Base-by-base conservation (phyloP, 495 filamentous ascomycete species). In the Parathielavia appendiculata region DNA sequence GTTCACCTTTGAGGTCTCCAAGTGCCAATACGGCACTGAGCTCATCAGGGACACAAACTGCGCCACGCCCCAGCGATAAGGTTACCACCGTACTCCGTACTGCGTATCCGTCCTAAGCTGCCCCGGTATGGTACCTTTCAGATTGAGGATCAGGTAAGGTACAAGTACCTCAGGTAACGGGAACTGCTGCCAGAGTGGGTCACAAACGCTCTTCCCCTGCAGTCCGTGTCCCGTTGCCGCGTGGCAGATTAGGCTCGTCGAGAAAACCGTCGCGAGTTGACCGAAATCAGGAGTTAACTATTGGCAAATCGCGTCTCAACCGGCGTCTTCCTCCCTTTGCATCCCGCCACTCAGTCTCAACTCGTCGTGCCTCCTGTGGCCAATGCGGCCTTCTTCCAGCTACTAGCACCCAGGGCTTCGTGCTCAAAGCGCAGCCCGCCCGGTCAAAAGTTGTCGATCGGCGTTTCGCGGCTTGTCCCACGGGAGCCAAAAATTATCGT, bases 401-500 rank as follows among this genome's bases (percentile, higher is more conserved):
- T 30, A 2, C 6, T 30, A 30, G 26, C 8, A 20, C 32, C 14
- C 48, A 32, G 48, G 22, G 32, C 34, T 22, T 16, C 17, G 6
- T 39, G n/a, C 32, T 36, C 36, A 16, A 45, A 48, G n/a, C 48
- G 16, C 19, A 22, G 38, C 17, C n/a, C 22, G 9, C 48, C n/a
- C 47, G 26, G 17, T 35, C 7, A 20, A 45, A 45, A 10, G 32
- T 19, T 35, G 43, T 20, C 19, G n/a, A 22, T 19, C 23, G 51
- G 39, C 35, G 11, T 20, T 45, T 26, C 8, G 20, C 52, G 52
- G 39, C 40, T 44, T 30, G 39, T 44, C 30, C 26, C 51, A 52
- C 46, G 16, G 36, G 49, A 52, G 22, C 39, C 22, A 39, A 52
- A 52, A 52, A 23, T 52, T 52, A 35, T 52, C 16, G 58, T 61